phyloP scores from a whole-genome alignment of 2,329 filamentous ascomycete species.

The Bipolaris zeicola region DNA sequence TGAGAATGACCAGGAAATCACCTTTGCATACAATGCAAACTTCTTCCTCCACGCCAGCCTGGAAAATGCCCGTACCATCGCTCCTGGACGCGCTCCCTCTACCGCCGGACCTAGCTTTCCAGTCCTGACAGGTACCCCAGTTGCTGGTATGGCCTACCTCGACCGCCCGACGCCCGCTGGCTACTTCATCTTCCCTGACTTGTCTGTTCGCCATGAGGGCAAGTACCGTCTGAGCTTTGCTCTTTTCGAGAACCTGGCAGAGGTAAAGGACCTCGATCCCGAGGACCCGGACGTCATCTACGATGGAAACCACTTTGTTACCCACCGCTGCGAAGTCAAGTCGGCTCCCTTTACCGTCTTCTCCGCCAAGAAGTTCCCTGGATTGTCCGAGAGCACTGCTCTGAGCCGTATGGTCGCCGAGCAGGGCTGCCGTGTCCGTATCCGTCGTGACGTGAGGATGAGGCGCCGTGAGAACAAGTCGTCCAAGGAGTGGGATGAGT shows the following conservation, averaged over 20 bases:
- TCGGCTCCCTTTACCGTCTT: constrained; percentile 85
- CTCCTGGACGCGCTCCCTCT: constrained; percentile 72
- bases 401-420: constrained; percentile 92
- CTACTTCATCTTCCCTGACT: constrained; percentile 97
- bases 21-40: constrained; percentile 92
- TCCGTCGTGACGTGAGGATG: constrained; percentile 92
- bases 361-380: constrained; percentile 98
- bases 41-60: constrained; percentile 95
- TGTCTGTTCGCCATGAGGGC: constrained; percentile 94
- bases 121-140: constrained; percentile 90
- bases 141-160: constrained; percentile 94
- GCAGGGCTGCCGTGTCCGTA: constrained; percentile 94
- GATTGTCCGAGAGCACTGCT: constrained; percentile 84
- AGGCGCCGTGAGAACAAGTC: constrained; percentile 78
- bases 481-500: constrained; percentile 69
- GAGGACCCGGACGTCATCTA: constrained; percentile 53
- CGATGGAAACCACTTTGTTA: constrained; percentile 63
- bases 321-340: constrained; percentile 88
- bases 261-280: constrained; percentile 75
- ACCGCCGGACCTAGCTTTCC: constrained; percentile 70
- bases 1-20: constrained; percentile 71
- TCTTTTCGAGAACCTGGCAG: constrained; percentile 91
- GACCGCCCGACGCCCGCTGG: constrained; percentile 80
- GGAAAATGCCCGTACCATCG: constrained; percentile 82
- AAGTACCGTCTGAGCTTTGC: constrained; percentile 91